Evolutionary conservation across 805 yeast genomes (phyloP), one percentile per base, ranked within the genome.

Genomic region (Myxozyma melibiosi): DNA sequence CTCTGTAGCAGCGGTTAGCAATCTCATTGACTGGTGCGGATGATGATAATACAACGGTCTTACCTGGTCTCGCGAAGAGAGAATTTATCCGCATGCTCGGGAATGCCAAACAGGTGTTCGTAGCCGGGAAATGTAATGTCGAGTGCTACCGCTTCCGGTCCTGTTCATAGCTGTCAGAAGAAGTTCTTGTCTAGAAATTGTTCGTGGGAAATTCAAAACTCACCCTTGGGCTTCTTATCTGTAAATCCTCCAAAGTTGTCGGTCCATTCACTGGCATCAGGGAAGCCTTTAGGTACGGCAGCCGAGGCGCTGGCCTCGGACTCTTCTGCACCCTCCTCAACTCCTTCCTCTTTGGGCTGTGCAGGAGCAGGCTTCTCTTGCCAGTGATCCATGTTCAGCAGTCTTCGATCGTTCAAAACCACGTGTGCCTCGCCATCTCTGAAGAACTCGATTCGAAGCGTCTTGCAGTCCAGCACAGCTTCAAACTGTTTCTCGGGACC

Each of bases 71-170:
- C 92, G 54, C 84, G 83, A 63, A 94, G 75, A 18, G 85, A 77
- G 47, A 94, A 73, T 0, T 86, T 75, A 65, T 89, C 96, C 0
- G 98, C 92, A 68, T 94, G 99, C 71, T 94, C 99, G 0, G 99
- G 98, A 42, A 94, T 86, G n/a, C 99, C 99, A 70, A 82, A 94
- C 1, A 89, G 87, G 66, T 85, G 78, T 4, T 75, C 69, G 64
- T 78, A 85, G 0, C 82, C 84, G 2, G 72, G 68, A 63, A 94
- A 84, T 0, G 82, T 73, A 57, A 90, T 79, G 70, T 94, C 99
- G 28, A 88, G 63, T 0, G 86, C 97, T 25, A 94, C 78, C 0
- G 97, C 82, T 71, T 94, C 98, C 0, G 99, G 98, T 11, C 78
- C 78, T 28, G 68, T 63, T n/a, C n/a, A n/a, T n/a, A n/a, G n/a